A percentile compares a stretch with the other conserved stretches of the same genome.
phyloP scores from a whole-genome alignment of 1,284 basidiomycete species.

The Ganoderma lingzhi region DNA sequence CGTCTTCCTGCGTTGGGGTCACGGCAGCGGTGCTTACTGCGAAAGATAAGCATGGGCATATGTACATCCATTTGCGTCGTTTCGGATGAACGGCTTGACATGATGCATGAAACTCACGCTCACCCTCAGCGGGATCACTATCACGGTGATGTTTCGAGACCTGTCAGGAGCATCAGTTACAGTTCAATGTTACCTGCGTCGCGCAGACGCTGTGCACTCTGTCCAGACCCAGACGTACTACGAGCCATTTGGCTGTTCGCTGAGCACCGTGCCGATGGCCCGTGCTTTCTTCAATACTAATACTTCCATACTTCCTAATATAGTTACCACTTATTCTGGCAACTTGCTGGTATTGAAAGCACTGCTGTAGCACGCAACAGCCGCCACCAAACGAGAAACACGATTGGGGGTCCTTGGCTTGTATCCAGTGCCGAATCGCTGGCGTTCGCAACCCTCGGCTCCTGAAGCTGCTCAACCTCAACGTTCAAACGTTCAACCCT shows the following conservation, averaged over 20 bases:
- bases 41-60: not conserved
- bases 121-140: not conserved
- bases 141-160: slow-evolving; percentile 1
- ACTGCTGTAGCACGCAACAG: not conserved
- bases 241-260: too few relatives aligned
- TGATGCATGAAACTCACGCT: not conserved
- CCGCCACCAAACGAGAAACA: not conserved
- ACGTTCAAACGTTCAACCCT: too few relatives aligned
- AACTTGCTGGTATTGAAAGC: too few relatives aligned
- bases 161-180: not conserved
- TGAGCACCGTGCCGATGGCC: not conserved
- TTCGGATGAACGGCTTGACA: not conserved
- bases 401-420: not conserved
- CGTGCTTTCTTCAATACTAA: not conserved
- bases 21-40: not conserved
- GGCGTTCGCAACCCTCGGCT: not conserved
- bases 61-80: not conserved
- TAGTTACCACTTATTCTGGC: too few relatives aligned
- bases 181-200: not conserved
- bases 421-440: not conserved
- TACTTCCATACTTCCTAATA: not conserved
- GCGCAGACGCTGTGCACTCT: not conserved
- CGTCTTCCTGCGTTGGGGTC: not conserved
- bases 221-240: not conserved
- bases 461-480: not conserved